Evolutionary conservation across 768 basidiomycete species (phyloP), one percentile per base, ranked within the genome.

Genomic region (Suillus cothurnatus): DNA sequence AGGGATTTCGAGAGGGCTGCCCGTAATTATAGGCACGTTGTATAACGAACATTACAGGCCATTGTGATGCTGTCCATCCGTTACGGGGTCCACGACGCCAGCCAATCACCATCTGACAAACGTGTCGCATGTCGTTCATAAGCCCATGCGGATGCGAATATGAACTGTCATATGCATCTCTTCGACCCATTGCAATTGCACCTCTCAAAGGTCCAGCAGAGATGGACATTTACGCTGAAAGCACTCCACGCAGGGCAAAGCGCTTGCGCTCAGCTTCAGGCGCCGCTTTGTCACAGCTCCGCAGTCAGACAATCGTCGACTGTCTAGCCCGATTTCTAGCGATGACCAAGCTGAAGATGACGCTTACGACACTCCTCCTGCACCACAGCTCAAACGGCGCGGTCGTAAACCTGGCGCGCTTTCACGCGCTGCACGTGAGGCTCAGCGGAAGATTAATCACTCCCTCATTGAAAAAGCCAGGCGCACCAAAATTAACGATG

Each of bases 401-500:
- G 87, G 92, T 21, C 81, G 85, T 60, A 92, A 90, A 71, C 90
- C 92, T 0, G 88, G 88, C 11, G 82, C 86, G 11, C 76, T 92
- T 55, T 91, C 91, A 21, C 89, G 92, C 66, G 85, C 85, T 17
- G 91, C 91, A 36, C 84, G 95, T 56, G 95, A 97, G 77, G 86
- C 90, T 2, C 89, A 94, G 76, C 87, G 96, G 61, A 94, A 96
- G 75, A 86, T 94, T 41, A 97, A 97, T 77, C 96, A 99, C 72
- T 93, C 91, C 6, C 88, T 95, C 67, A 99, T 99, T 74, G 96
- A 99, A 79, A 93, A 96, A 73, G 88, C 95, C 0, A 81, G 96
- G 36, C 84, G 96, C 65, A 97, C 96, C 14, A 97, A 97, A 84
- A 98, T 99, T 68, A 99, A 99, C 73, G 90, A 94, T 61, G 94